Base-by-base conservation (phyloP, 352 stramenopile species). In the Pythium periplocum region DNA sequence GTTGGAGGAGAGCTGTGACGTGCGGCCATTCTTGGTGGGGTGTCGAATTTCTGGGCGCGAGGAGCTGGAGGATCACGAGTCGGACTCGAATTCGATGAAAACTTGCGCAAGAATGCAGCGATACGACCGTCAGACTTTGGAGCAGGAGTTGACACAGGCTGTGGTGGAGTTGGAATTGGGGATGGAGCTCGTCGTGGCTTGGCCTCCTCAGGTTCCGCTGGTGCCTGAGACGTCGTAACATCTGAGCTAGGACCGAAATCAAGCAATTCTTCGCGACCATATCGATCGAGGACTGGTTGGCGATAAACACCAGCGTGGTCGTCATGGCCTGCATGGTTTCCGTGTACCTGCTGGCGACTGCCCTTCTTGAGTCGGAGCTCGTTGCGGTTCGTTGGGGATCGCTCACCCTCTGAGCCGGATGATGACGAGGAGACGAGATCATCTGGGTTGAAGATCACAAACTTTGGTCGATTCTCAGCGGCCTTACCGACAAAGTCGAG, bases 401-500 rank as follows among this genome's bases (percentile, higher is more conserved):
- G 60, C 0, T 33, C 51, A 11, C 57, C 60, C 33, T 63, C 61
- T 0, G 38, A 45, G 31, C 59, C 61, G 7, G 55, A 63, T 2
- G 40, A 37, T 0, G 51, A 59, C 4, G 54, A 63, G 30, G 42
- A 55, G 4, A 51, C 44, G 33, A 83, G 64, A 26, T 87, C 77
- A 0, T 62, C 60, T 0, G 77, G 73, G 49, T 86, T 75, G 47
- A 80, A 80, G 30, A 84, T 66, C 54, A 83, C 54, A 55, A 81
- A 70, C 33, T 75, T 75, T 1, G 73, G 66, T 17, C 83, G 80
- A 45, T 80, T 61, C 0, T 66, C 61, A 37, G 72, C 62, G 8
- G 71, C 61, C 40, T 84, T 87, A 42, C 73, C 71, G 40, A 87
- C 72, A 46, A 89, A 89, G 44, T 83, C 73, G 37, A 69, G 69